Conservation (phyloP, 352 stramenopile species). For the Globisporangium middletonii region DNA sequence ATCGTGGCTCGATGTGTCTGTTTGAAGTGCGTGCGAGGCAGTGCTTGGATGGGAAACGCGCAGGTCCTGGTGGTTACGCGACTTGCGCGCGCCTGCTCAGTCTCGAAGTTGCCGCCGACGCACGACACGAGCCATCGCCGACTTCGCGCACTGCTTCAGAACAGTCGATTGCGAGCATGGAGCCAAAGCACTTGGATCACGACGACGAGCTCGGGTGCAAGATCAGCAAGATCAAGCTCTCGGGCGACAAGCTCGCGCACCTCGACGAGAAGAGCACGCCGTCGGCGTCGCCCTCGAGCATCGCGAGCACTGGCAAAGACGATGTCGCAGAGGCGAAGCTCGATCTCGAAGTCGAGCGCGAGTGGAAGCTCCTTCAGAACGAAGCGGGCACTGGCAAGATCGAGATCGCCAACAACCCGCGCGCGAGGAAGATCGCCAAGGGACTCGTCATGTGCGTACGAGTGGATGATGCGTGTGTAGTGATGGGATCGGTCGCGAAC, state of each 20-base stretch:
- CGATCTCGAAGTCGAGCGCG: conserved; percentile 75
- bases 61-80: too few relatives aligned
- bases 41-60: too few relatives aligned
- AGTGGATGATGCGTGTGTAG: background rate
- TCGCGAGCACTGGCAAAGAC: conserved; percentile 19
- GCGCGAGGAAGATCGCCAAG: conserved; percentile 61
- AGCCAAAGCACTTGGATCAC: conserved; percentile 51
- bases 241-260: conserved; percentile 37
- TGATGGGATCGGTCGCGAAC: background rate
- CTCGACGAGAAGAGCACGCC: conserved; percentile 37
- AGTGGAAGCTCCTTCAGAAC: conserved; percentile 77
- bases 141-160: background rate
- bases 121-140: too few relatives aligned
- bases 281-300: conserved; percentile 9
- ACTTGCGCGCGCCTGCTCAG: too few relatives aligned
- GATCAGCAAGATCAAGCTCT: conserved; percentile 60
- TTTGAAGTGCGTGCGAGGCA: too few relatives aligned
- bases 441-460: conserved; percentile 58
- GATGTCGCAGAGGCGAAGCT: conserved; percentile 59
- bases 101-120: too few relatives aligned
- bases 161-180: conserved; percentile 24
- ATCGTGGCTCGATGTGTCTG: too few relatives aligned
- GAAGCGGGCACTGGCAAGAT: conserved; percentile 51
- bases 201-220: conserved; percentile 62
- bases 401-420: conserved; percentile 61